Base-by-base conservation (phyloP, 2,329 filamentous ascomycete species). In the Talaromyces sp. region DNA sequence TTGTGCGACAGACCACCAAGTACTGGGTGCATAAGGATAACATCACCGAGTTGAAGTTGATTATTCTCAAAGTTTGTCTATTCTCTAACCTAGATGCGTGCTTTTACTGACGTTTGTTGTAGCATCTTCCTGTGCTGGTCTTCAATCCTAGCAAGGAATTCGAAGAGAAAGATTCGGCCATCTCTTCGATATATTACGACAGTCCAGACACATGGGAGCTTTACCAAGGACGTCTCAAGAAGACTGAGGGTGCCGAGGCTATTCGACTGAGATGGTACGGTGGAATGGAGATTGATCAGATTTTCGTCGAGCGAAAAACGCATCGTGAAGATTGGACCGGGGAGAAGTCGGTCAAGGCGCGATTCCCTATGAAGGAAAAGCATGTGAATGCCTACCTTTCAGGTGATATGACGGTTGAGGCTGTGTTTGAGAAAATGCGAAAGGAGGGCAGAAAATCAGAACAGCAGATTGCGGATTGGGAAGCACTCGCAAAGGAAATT, bases 1-100 rank as follows among this genome's bases (percentile, higher is more conserved):
- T 99, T 72, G 87, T 99, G 64, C 90, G 95, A 63, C 91, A 98
- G 73, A 99, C 95, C 0, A 99, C 95, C 33, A 99, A 99, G 77
- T 99, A 99, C 80, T 99, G 95, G 95, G 95, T 99, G 53, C 95
- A 99, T 72, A 91, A 91, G 2, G 95, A 98, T 77, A 99, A 99
- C 72, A 95, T 99, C 69, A 98, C 95, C 5, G 95, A 99, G 79
- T 79, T 99, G 64, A 99, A 99, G 81, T 88, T 99, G 75, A 93
- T 99, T 72, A 93, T 99, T 72, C 82, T 99, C 58, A 98, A 99
- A 81, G 81, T 82, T 71, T 52, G 42, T 47, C 7, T 15, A 25
- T 25, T 25, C 11, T 32, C 55, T 33, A 13, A 13, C n/a, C 3
- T 57, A 33, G 15, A 19, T 28, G 13, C 11, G 13, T 57, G 51